Evolutionary conservation across 2,329 filamentous ascomycete species (phyloP), one percentile per base, ranked within the genome.

Genomic region (Talaromyces sp.): DNA sequence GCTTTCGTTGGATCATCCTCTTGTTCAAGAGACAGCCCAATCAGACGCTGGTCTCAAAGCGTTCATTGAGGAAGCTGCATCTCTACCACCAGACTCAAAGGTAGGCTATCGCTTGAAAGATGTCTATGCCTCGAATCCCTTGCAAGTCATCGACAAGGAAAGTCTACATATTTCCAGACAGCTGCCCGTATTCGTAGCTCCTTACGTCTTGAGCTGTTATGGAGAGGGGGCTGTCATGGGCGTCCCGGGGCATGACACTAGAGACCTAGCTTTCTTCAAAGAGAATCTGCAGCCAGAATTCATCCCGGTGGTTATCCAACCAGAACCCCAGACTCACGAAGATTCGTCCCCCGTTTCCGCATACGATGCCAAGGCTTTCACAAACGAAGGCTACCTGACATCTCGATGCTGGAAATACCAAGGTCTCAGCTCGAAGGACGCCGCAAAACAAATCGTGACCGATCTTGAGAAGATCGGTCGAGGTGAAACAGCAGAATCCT

Each of bases 181-280:
- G 7, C 71, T 96, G 5, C 92, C 92, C 1, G 83, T 96, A 5
- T 96, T 90, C 72, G 90, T 91, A 25, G 91, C 93, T 10, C 89
- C 92, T 0, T 96, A 96, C 73, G 93, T 96, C 11, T 82, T 96
- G 5, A 90, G 89, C 29, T 91, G 93, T 72, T 95, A 96, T 70
- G 92, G 92, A 17, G 90, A 93, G 69, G 92, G 92, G 1, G 92
- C 92, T 10, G 90, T 96, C 1, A 96, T 97, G 92, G 93, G 93
- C 51, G 93, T 96, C 7, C 93, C 93, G 0, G 93, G 89, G 1
- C 93, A 97, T 73, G 93, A 97, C 76, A 74, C 83, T 4, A 85
- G 92, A 61, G 93, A 97, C 71, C 83, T 91, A 76, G 85, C 86
- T 1, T 97, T 96, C 75, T 96, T 92, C 90, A 87, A 84, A 70